phyloP scores from a whole-genome alignment of 2,329 filamentous ascomycete genomes.

The Apiospora malaysiana region DNA sequence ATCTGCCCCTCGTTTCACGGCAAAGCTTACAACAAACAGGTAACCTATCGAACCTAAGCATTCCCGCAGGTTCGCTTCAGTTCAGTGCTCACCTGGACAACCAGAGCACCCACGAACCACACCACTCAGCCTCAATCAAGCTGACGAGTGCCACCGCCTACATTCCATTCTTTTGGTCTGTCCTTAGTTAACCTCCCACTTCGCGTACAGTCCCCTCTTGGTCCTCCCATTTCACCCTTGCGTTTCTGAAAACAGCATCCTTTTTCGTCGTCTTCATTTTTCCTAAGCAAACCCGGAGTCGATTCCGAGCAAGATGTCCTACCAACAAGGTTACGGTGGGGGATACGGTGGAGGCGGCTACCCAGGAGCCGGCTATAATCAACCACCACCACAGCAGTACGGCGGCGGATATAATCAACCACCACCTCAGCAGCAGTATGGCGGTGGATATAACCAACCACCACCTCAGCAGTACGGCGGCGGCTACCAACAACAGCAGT shows the following conservation, averaged over 20 bases:
- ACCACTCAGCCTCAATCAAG: background rate
- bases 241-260: background rate
- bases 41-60: background rate
- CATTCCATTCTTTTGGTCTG: background rate
- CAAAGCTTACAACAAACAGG: conserved; percentile 7
- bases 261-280: background rate
- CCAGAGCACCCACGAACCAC: background rate
- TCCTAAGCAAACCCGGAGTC: background rate
- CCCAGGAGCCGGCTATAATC: conserved; percentile 23
- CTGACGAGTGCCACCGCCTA: background rate
- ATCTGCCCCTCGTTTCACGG: conserved; percentile 18
- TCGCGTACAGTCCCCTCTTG: background rate
- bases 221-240: background rate
- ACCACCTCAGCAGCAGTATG: conserved; percentile 19
- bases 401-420: conserved; percentile 19
- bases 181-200: background rate
- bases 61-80: background rate
- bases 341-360: conserved; percentile 26
- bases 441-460: conserved; percentile 17
- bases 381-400: conserved; percentile 18
- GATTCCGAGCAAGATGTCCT: conserved; percentile 2
- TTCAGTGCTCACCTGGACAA: background rate
- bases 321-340: conserved; percentile 13
- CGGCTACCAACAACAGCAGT: conserved; percentile 29
- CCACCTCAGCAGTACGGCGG: conserved; percentile 21